Percentiles rank a stretch among this genome's conserved stretches.
phyloP scores from a whole-genome alignment of 768 basidiomycete genomes.

The Russula earlei region DNA sequence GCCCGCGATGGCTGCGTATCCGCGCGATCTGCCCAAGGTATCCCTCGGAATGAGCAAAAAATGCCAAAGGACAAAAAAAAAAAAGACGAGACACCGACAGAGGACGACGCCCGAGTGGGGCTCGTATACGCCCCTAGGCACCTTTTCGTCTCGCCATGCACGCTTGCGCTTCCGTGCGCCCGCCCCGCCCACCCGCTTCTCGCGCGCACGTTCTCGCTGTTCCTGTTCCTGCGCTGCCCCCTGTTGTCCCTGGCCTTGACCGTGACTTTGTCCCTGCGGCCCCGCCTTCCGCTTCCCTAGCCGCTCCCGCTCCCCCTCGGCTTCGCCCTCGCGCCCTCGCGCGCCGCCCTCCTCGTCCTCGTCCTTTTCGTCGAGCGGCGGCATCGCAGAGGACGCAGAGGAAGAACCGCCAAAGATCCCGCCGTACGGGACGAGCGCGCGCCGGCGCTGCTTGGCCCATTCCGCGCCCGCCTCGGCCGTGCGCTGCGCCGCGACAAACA shows the following conservation, averaged over 20 bases:
- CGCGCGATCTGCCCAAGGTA: constrained; percentile 44
- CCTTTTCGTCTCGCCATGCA: constrained; percentile 21
- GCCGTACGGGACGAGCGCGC: constrained; percentile 43
- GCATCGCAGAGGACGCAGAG: too few species aligned
- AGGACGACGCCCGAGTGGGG: constrained; percentile 68
- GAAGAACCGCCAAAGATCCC: constrained; percentile 32
- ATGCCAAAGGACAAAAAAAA: neutral
- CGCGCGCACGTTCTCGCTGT: constrained; percentile 17
- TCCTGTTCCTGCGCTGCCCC: neutral
- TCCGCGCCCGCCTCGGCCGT: constrained; percentile 54
- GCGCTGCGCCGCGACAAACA: constrained; percentile 65
- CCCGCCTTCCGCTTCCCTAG: constrained; percentile 25
- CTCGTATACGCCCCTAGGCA: constrained; percentile 70
- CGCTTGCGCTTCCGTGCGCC: constrained; percentile 14
- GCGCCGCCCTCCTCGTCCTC: constrained; percentile 23
- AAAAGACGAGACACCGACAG: constrained; percentile 39
- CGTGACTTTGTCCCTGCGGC: constrained; percentile 6
- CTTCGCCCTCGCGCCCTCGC: neutral
- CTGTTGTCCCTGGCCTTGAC: neutral
- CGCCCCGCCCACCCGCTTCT: constrained; percentile 23
- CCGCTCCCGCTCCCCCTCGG: constrained; percentile 20
- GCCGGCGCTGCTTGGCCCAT: constrained; percentile 50
- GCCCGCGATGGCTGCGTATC: constrained; percentile 68
- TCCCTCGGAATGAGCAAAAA: neutral
- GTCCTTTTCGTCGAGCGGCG: constrained; percentile 19